Evolutionary conservation across 202 grass and related monocot genomes (phyloP), one percentile per base, ranked within the genome.

Genomic region (Eragrostis tef): DNA sequence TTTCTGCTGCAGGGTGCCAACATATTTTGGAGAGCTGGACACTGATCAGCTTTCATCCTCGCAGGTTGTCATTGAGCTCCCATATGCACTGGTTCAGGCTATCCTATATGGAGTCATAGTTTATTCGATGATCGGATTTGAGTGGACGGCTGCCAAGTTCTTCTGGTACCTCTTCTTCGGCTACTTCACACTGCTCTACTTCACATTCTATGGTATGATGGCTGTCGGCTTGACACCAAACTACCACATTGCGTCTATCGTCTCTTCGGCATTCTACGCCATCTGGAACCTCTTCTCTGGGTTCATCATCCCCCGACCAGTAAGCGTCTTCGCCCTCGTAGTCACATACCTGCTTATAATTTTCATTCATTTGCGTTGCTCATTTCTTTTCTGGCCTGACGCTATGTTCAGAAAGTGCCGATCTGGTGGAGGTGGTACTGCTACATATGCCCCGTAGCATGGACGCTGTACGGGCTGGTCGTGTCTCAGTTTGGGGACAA

Each of bases 201-300:
- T 92, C 94, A 97, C 94, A 76, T 97, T 83, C 70, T 97, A 97
- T 2, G 92, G 94, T 62, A 97, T 94, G 94, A 94, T 97, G 94
- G 85, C 88, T 0, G 88, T 97, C 1, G 94, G 92, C 48, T 22
- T 97, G 79, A 97, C 94, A 44, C 92, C 94, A 5, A 97, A 93
- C 78, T 85, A 89, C 74, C 70, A 97, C 61, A 88, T 97, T 0
- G 94, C 92, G n/a, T 11, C 94, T 1, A 89, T 97, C 8, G 67
- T 91, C 45, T 97, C 94, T n/a, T 44, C 92, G 6, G 91, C 90
- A 5, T 97, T 97, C 71, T 97, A 94, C 3, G 84, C 43, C 22
- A 86, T 94, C 43, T 97, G 94, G 92, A 97, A 94, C 67, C 78
- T 97, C 57, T 97, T 97, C 81, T 94, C 92, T 0, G 94, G 94